Conservation (phyloP, 2,329 filamentous ascomycete species). For the Grosmannia serpens region DNA sequence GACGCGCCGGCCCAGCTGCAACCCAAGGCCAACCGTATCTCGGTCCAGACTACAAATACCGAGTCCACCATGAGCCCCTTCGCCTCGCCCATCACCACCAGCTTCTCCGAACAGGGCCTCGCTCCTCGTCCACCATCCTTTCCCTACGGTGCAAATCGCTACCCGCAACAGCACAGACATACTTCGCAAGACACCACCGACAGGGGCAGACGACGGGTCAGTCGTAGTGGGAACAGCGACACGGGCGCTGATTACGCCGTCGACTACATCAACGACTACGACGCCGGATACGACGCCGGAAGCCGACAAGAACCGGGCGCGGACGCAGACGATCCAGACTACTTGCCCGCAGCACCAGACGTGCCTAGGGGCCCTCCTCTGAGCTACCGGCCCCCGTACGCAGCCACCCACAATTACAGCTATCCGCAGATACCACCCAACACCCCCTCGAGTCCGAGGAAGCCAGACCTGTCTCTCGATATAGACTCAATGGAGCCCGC, state of each 20-base stretch:
- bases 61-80: constrained; percentile 48
- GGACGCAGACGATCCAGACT: constrained; percentile 11
- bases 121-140: constrained; percentile 49
- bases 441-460: constrained; percentile 7
- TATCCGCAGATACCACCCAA: constrained; percentile 4
- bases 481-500: constrained; percentile 9
- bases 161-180: constrained; percentile 25
- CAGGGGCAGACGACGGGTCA: constrained; percentile 24
- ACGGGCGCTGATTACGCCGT: not conserved
- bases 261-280: constrained; percentile 16
- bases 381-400: constrained; percentile 41
- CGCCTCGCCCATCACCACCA: constrained; percentile 41
- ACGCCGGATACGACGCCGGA: not conserved
- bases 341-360: constrained; percentile 46
- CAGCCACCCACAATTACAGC: constrained; percentile 15
- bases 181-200: constrained; percentile 6
- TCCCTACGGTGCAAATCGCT: constrained; percentile 31
- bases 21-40: constrained; percentile 37
- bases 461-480: constrained; percentile 10
- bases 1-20: constrained; percentile 25
- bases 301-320: not conserved
- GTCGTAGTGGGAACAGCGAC: constrained; percentile 29
- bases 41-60: constrained; percentile 43
- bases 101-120: constrained; percentile 38
- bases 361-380: constrained; percentile 46